phyloP scores from a whole-genome alignment of 441 rosid species.

The Jatropha podagrica region DNA sequence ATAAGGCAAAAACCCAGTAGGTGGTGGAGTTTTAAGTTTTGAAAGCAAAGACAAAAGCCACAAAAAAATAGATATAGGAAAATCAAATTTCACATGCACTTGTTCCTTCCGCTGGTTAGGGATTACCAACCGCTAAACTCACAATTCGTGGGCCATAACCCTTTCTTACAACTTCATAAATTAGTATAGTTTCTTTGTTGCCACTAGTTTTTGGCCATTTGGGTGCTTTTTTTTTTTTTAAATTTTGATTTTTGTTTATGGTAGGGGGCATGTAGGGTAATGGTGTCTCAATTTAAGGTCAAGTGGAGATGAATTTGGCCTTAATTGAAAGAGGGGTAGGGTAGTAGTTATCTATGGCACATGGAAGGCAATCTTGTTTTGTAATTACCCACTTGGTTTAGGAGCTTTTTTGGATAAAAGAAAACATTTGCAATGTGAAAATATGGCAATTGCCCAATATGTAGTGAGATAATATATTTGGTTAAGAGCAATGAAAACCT shows the following conservation, averaged over 20 bases:
- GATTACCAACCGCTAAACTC: constrained; percentile 21
- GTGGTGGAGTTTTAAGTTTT: background rate
- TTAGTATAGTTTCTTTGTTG: background rate
- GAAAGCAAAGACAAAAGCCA: constrained; percentile 10
- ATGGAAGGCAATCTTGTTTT: background rate
- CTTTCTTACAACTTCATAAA: constrained; percentile 6
- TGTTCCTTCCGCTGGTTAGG: constrained; percentile 3
- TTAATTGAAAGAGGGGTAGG: background rate
- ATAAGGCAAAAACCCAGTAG: background rate
- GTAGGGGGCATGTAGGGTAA: background rate
- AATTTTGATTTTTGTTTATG: background rate
- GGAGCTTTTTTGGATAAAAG: too few species aligned
- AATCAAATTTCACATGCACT: constrained; percentile 24
- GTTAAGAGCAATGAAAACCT: too few species aligned
- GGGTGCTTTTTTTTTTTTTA: background rate
- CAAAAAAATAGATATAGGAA: constrained; percentile 12
- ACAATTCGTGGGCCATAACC: constrained; percentile 12
- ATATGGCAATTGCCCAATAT: background rate
- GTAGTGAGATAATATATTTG: too few species aligned
- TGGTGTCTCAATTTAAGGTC: constrained; percentile 10
- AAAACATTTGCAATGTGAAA: background rate
- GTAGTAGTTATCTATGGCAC: background rate
- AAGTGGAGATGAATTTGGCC: constrained; percentile 1
- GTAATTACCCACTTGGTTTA: background rate
- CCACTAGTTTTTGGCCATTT: background rate